Base-by-base conservation (phyloP, 495 filamentous ascomycete genomes). In the Copromyces sp. region DNA sequence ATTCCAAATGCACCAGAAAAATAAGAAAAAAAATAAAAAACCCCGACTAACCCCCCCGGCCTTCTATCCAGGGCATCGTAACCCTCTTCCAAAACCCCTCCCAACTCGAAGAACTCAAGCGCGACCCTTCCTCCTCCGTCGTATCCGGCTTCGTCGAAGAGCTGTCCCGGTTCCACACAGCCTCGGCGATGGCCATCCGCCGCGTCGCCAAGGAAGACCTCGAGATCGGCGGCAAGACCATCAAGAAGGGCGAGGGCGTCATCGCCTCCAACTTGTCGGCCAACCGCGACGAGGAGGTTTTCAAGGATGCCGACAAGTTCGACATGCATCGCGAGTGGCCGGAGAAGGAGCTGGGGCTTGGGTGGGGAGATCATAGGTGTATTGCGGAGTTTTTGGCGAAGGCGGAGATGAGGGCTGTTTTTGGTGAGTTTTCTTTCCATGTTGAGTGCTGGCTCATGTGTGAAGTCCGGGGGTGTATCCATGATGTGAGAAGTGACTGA, bases 231-330 rank as follows among this genome's bases (percentile, higher is more conserved):
- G 83, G 83, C 8, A 78, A 79, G 76, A 74, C 73, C 2, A 83
- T 86, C 69, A 81, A 81, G 45, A 78, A 79, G 0, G 77, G 78
- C 3, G 79, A 85, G 68, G 84, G 84, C 70, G 82, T 86, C 68
- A 84, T 86, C 44, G 81, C 82, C 6, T 81, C 84, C 6, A 85
- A 83, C 40, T 76, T 80, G 77, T 86, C 84, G 17, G 84, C 81
- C 9, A 83, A 84, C 75, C 77, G 84, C 9, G 84, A 86, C 77
- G 83, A 84, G 61, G 81, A 83, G 4, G 75, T 84, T 11, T 85
- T 83, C 37, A 69, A 74, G 9, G 70, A 82, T 24, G 76, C 84
- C 1, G 80, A 84, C 68, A 74, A 38, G 42, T 86, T 86, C 72
- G 77, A 85, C 73, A 82, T 85, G 78, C 76, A 79, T 68, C 80